Base-by-base conservation (phyloP, 192 early-diverging fungal species). In the Coemansia aciculifera region DNA sequence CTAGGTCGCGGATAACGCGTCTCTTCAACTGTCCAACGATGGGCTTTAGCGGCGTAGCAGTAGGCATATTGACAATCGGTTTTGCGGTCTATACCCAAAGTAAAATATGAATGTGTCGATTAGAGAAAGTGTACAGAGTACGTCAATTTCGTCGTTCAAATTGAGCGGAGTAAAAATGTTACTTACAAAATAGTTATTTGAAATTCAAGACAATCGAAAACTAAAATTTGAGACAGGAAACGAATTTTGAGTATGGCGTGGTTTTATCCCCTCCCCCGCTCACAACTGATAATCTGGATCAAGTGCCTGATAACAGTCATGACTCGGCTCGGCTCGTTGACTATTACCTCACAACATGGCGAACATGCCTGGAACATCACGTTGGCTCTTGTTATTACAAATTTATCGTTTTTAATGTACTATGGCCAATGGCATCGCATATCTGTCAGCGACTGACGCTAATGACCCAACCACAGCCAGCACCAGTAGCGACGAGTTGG, bases 31-130 rank as follows among this genome's bases (percentile, higher is more conserved):
- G 59, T 54, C 81, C 81, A 56, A 68, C 69, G 27, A 84, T 84
- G 36, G 81, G 81, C 81, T 84, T 84, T 59, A 84, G 71, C 24
- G 81, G 81, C 44, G 81, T 84, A 62, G 77, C 77, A 61, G 81
- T 73, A 48, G 81, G 81, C 81, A 84, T 84, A 29, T 38, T 40
- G 27, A 8, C 34, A 57, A 17, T 57, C 27, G 54, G 5, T 57
- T 23, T 29, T 5, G 15, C 32, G 29, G 31, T 17, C 54, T 57
- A 57, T 32, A 57, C 54, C 54, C 4, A 57, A 31, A 15, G 6
- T 0, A 31, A 52, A 10, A 17, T 1, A 10, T 48, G 13, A 9
- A 3, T 29, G 13, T 17, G 29, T n/a, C 54, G 54, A 57, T 57
- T 57, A 57, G 54, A 57, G 54, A 29, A 15, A 19, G 27, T 29